phyloP scores from a whole-genome alignment of 345 rosid genomes.

The Camelina neglecta region DNA sequence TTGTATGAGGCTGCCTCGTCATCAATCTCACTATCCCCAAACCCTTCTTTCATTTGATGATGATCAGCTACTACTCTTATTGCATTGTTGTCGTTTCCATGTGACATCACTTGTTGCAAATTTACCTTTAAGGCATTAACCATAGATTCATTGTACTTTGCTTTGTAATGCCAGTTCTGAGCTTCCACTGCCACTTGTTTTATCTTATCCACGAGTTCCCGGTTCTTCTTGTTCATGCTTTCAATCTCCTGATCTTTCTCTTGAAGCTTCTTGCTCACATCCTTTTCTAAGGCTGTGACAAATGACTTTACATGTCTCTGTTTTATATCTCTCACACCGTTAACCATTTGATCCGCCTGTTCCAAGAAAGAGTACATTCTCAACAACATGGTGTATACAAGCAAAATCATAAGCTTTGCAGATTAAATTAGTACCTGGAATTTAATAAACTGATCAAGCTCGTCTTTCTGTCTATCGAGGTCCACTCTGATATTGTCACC shows the following conservation, averaged over 20 bases:
- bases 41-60: conserved; percentile 82
- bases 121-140: conserved; percentile 68
- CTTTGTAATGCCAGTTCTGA: conserved; percentile 79
- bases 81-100: conserved; percentile 48
- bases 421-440: conserved; percentile 57
- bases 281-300: conserved; percentile 69
- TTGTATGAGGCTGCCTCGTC: conserved; percentile 76
- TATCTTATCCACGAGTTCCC: conserved; percentile 67
- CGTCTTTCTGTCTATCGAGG: conserved; percentile 69
- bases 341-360: conserved; percentile 69
- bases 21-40: conserved; percentile 82
- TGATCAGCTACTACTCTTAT: conserved; percentile 40
- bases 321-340: conserved; percentile 71
- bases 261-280: conserved; percentile 60
- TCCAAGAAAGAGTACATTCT: conserved; percentile 1
- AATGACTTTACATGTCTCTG: conserved; percentile 69
- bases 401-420: conserved; percentile 1
- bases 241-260: conserved; percentile 79
- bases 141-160: conserved; percentile 79
- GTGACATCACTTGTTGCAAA: conserved; percentile 75
- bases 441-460: conserved; percentile 68
- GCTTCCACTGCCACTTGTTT: conserved; percentile 70
- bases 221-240: conserved; percentile 68
- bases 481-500: conserved; percentile 61
- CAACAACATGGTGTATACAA: not conserved